Conservation (phyloP, 257 asterid genomes). For the Eustoma russellianum region DNA sequence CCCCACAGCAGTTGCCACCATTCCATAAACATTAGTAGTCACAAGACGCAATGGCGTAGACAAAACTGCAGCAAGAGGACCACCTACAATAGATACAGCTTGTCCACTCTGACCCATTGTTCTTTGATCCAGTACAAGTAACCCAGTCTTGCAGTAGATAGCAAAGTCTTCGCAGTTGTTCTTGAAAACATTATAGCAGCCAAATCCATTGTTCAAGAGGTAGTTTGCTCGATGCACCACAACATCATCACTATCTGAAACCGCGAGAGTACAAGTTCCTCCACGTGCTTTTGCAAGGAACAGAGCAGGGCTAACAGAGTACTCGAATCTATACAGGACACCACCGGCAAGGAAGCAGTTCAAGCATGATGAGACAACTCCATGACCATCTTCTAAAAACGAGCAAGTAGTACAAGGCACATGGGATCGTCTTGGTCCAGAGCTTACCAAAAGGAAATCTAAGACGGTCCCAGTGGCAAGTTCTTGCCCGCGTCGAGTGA, state of each 20-base stretch:
- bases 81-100: conserved; percentile 76
- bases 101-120: conserved; percentile 92
- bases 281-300: conserved; percentile 92
- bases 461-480: conserved; percentile 78
- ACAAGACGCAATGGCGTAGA: conserved; percentile 69
- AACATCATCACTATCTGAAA: conserved; percentile 40
- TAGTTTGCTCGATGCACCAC: conserved; percentile 74
- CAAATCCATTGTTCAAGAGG: conserved; percentile 77
- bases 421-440: conserved; percentile 48
- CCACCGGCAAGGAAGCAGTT: conserved; percentile 95
- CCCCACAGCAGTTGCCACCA: conserved; percentile 67
- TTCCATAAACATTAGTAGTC: conserved; percentile 59
- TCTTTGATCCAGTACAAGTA: conserved; percentile 62
- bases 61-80: conserved; percentile 76
- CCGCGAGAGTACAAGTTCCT: conserved; percentile 86
- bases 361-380: conserved; percentile 73
- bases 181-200: conserved; percentile 73
- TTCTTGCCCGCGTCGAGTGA: conserved; percentile 95
- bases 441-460: conserved; percentile 66
- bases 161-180: conserved; percentile 95
- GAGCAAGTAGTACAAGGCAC: conserved; percentile 62
- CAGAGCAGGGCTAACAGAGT: conserved; percentile 61
- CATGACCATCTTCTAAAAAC: conserved; percentile 51
- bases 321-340: conserved; percentile 70
- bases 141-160: conserved; percentile 88